Evolutionary conservation across 352 stramenopile genomes (phyloP).

Genomic region (Globisporangium emineosum): DNA sequence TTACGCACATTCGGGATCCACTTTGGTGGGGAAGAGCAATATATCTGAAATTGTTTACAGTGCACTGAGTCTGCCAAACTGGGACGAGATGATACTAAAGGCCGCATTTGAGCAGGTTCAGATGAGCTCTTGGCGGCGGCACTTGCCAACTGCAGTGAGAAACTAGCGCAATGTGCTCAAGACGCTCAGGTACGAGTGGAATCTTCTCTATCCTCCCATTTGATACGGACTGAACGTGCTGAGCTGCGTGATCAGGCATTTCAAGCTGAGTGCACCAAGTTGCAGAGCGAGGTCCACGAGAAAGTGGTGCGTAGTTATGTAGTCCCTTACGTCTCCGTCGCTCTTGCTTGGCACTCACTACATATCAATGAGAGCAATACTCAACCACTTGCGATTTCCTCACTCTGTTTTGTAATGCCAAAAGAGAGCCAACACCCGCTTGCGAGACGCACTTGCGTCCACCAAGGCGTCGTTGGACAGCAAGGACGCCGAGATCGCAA

Average conservation of each 20-base stretch:
- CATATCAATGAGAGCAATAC: too few relatives aligned
- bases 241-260: slow-evolving; percentile 24
- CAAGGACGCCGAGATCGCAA: slow-evolving; percentile 40
- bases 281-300: slow-evolving; percentile 52
- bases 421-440: slow-evolving; percentile 45
- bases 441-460: slow-evolving; percentile 52
- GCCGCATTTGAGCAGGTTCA: slow-evolving; percentile 13
- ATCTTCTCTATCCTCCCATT: not conserved
- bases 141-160: slow-evolving; percentile 24
- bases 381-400: too few relatives aligned
- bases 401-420: not conserved
- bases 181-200: slow-evolving; percentile 22
- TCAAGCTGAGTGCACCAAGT: slow-evolving; percentile 27
- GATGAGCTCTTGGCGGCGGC: slow-evolving; percentile 18
- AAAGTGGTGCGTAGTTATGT: slow-evolving; percentile 28
- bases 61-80: not conserved
- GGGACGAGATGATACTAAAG: not conserved
- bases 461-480: slow-evolving; percentile 41
- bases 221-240: not conserved
- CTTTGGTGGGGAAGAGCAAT: slow-evolving; percentile 25
- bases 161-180: slow-evolving; percentile 21
- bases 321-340: too few relatives aligned
- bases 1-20: slow-evolving; percentile 37
- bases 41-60: not conserved
- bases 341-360: too few relatives aligned